Base-by-base conservation (phyloP, 805 yeast species). In the Pichia membranifaciens region DNA sequence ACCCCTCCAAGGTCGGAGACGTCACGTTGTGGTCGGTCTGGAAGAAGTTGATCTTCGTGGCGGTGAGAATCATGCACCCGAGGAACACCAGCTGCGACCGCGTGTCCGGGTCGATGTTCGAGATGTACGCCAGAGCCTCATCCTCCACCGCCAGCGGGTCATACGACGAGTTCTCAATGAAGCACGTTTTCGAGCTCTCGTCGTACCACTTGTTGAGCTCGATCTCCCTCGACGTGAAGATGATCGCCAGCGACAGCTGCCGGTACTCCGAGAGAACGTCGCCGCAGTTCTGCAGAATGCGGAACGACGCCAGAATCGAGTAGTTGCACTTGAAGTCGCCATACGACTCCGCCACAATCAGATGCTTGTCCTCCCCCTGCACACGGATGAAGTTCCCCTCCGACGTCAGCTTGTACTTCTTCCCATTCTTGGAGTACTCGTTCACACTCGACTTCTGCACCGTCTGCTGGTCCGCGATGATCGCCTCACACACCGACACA, bases 21-120 rank as follows among this genome's bases (percentile, higher is more conserved):
- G 77, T 72, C 17, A 74, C 70, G 56, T 72, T 78, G 54, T 77
- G 82, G 56, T 77, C 81, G 1, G 81, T 74, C 50, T 76, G 81
- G 47, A 76, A 65, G 53, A 76, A 77, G 55, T 76, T 74, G 50
- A 76, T 65, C 51, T 74, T 75, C 16, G 78, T 61, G 17, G 76
- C 72, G 28, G 71, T 61, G 49, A 76, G 48, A 16, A 77, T 58
- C 51, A 66, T 63, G 38, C 70, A 59, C 4, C 81, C 81, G 55
- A 62, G 60, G 23, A 55, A 52, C 35, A 76, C 62, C 52, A 76
- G 78, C 5, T 57, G 47, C 0, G 42, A 32, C 25, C 59, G 48
- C 12, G 54, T 39, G 22, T 60, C 60, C 1, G 58, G 51, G 5
- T 53, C 40, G 8, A 71, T 66, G 2, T 50, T 45, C 4, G 56